Percentiles rank a stretch among this genome's conserved stretches.
These are phyloP conservation scores for Fusarium veterinarium DNA, from an alignment of 2,329 filamentous ascomycete species.

Conservation along the genomic window DNA sequence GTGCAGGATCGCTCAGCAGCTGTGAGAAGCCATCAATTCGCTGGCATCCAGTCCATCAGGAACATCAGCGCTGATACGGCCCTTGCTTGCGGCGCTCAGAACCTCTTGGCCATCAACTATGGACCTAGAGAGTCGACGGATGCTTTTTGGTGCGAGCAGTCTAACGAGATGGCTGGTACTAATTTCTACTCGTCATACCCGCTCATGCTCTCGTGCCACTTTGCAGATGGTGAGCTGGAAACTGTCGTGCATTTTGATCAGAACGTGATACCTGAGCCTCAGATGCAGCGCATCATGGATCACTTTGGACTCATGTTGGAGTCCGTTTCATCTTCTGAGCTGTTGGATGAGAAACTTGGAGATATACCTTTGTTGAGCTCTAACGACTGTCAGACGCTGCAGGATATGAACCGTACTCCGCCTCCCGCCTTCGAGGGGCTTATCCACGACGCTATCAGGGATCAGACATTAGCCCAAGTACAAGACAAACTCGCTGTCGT, in stretches of 20 bases:
- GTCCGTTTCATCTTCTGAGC: background rate
- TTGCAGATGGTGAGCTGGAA: constrained; percentile 25
- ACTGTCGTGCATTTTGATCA: constrained; percentile 38
- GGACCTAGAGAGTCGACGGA: constrained; percentile 7
- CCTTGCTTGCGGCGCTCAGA: constrained; percentile 36
- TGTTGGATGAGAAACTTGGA: background rate
- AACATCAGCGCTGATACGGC: constrained; percentile 21
- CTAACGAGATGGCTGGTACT: constrained; percentile 39
- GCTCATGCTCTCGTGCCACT: constrained; percentile 40
- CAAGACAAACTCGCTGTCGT: constrained; percentile 40
- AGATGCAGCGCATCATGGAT: constrained; percentile 34
- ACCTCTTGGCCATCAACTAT: constrained; percentile 39
- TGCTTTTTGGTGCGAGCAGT: constrained; percentile 33
- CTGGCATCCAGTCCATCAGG: constrained; percentile 37
- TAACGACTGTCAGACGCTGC: constrained; percentile 1
- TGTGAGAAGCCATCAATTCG: constrained; percentile 22
- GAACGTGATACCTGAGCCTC: constrained; percentile 3
- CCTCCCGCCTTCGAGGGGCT: background rate
- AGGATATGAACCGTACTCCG: background rate
- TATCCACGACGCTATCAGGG: constrained; percentile 11
- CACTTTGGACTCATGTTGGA: constrained; percentile 28
- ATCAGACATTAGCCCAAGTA: background rate
- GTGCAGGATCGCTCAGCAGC: constrained; percentile 28
- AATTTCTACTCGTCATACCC: constrained; percentile 43
- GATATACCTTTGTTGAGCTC: constrained; percentile 3